Base-by-base conservation (phyloP, 371 early-diverging fungal genomes). In the Mucor sp. region DNA sequence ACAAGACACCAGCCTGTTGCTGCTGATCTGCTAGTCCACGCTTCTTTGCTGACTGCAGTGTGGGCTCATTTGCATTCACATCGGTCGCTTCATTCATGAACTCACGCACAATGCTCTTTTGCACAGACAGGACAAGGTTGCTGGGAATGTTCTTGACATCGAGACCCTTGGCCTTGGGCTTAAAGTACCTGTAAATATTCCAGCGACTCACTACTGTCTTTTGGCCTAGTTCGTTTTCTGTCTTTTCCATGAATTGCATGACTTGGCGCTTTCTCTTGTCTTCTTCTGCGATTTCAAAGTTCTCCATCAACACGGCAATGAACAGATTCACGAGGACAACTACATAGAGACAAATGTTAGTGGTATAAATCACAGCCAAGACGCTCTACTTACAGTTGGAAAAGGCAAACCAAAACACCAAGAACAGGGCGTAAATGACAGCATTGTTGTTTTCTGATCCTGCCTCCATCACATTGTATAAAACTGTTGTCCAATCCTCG, bases 261-360 rank as follows among this genome's bases (percentile, higher is more conserved):
- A 89, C 76, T 72, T 90, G 90, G 4, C 80, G 80, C 58, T 79
- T 71, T 28, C 82, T 78, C 65, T 88, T 90, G 48, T 85, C 83
- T 44, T 87, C 86, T 62, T 86, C 87, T 0, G 77, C 84, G 4
- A 80, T 86, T 64, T 89, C 89, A 68, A 90, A 89, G 56, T 88
- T 87, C 65, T 89, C 89, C 87, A 90, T 86, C 28, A 90, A 73
- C 50, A 87, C 83, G 35, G 87, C 89, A 71, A 88, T 89, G 50
- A 89, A 79, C 84, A 88, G 79, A 63, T 90, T 88, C 37, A 89
- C 81, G 64, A 90, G 48, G 14, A 89, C 83, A 66, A 85, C 86
- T 85, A 61, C 1, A n/a, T n/a, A n/a, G n/a, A n/a, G n/a, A n/a
- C 12, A 28, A 19, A 56, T 0, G 11, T 33, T 32, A 57, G 30